A percentile compares a stretch with the other conserved stretches of the same genome.
Evolutionary conservation across 805 yeast species (phyloP).

Genomic region (Huiozyma sinensis): DNA sequence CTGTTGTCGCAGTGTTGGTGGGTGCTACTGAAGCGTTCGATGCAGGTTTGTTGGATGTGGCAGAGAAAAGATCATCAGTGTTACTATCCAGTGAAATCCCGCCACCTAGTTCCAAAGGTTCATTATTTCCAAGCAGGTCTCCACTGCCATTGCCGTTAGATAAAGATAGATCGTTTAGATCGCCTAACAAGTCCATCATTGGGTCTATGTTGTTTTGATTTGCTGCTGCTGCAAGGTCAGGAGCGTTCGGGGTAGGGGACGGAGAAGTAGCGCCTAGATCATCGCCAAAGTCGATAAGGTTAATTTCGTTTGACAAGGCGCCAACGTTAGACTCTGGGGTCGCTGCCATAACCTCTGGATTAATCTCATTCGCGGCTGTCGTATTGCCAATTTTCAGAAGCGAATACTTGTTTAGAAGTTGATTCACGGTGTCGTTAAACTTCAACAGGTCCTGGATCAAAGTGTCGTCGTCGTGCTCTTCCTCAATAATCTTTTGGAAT

Average conservation of each 20-base stretch:
- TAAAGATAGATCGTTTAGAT: constrained; percentile 53
- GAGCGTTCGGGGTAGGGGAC: constrained; percentile 8
- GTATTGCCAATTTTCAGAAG: constrained; percentile 50
- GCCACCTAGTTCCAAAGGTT: constrained; percentile 3
- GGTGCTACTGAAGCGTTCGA: neutral
- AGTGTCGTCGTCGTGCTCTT: constrained; percentile 61
- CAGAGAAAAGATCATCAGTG: neutral
- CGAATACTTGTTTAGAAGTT: constrained; percentile 55
- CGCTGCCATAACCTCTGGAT: constrained; percentile 27
- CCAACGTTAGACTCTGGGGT: constrained; percentile 29
- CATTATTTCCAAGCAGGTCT: constrained; percentile 5
- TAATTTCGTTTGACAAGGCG: constrained; percentile 34
- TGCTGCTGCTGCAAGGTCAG: neutral
- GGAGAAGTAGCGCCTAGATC: constrained; percentile 25
- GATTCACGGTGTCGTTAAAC: constrained; percentile 67
- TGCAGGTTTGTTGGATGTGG: neutral
- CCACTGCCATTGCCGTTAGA: constrained; percentile 18
- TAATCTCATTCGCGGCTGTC: constrained; percentile 39
- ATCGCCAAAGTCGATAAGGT: constrained; percentile 70
- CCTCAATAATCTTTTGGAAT: constrained; percentile 71
- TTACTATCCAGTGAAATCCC: constrained; percentile 29
- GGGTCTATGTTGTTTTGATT: constrained; percentile 24
- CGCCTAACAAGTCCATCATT: constrained; percentile 64
- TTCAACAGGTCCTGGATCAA: constrained; percentile 54
- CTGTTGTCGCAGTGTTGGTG: neutral